Percentiles rank a stretch among this genome's conserved stretches.
Evolutionary conservation across 768 basidiomycete species (phyloP).

Genomic region (Auricularia sp.): DNA sequence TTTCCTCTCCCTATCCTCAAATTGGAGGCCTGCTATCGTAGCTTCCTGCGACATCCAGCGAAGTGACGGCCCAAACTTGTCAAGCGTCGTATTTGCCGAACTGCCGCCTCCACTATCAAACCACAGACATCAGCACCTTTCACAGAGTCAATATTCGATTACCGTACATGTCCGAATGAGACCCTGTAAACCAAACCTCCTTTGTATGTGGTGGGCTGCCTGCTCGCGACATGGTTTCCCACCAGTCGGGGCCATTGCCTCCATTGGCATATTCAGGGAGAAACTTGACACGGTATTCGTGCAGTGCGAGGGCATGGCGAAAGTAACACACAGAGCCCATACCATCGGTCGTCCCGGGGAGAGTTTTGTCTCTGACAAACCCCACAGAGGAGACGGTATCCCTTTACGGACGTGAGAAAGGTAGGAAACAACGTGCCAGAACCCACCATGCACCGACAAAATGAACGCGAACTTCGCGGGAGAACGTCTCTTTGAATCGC

Average conservation of each 20-base stretch:
- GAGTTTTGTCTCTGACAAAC: conserved; percentile 18
- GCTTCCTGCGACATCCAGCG: conserved; percentile 26
- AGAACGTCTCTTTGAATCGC: conserved; percentile 28
- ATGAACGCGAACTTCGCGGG: conserved; percentile 27
- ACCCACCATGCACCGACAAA: conserved; percentile 42
- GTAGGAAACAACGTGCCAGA: too few species aligned
- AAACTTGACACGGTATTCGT: conserved; percentile 39
- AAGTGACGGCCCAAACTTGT: conserved; percentile 13
- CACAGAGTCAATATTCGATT: too few species aligned
- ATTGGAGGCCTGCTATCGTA: too few species aligned
- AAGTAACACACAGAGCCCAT: conserved; percentile 30
- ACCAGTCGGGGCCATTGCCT: too few species aligned
- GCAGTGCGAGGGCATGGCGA: conserved; percentile 37
- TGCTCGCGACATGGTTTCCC: too few species aligned
- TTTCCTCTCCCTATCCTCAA: too few species aligned
- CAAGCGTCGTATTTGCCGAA: conserved; percentile 3
- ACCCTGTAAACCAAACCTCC: too few species aligned
- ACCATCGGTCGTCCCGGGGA: conserved; percentile 22
- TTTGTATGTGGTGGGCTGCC: conserved; percentile 6
- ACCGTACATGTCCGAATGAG: too few species aligned
- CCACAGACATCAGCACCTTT: background rate
- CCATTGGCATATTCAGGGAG: conserved; percentile 32
- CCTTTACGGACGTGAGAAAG: background rate
- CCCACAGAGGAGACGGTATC: conserved; percentile 28
- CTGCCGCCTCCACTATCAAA: conserved; percentile 14